Percentiles rank a stretch among this genome's conserved stretches.
phyloP scores from a whole-genome alignment of 1,284 basidiomycete genomes.

The Apiotrichum akiyoshidainum region DNA sequence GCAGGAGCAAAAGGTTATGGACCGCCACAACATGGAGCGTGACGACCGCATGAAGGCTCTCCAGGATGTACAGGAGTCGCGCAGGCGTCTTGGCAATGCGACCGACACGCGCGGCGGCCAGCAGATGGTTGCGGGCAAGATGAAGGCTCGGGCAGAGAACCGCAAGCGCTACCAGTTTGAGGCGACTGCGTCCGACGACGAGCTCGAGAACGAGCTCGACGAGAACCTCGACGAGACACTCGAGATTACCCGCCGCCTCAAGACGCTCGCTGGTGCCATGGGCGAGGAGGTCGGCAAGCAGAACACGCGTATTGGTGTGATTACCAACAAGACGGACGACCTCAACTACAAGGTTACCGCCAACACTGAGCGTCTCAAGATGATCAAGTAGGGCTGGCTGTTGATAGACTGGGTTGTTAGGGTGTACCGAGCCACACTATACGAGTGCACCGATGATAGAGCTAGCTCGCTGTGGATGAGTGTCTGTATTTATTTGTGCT shows the following conservation, averaged over 20 bases:
- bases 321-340: constrained; percentile 52
- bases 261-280: constrained; percentile 70
- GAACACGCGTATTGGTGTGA: constrained; percentile 46
- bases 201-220: constrained; percentile 74
- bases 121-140: neutral
- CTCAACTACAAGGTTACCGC: constrained; percentile 49
- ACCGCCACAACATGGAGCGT: constrained; percentile 86
- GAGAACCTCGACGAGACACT: constrained; percentile 87
- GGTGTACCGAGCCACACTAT: too few relatives aligned
- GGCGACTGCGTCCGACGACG: constrained; percentile 90
- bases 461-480: too few relatives aligned
- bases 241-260: constrained; percentile 75
- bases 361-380: constrained; percentile 49
- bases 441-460: too few relatives aligned
- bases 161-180: constrained; percentile 81
- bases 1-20: constrained; percentile 80
- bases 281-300: constrained; percentile 51
- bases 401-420: neutral
- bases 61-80: constrained; percentile 79
- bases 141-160: constrained; percentile 11
- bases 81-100: constrained; percentile 77
- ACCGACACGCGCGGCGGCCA: constrained; percentile 52
- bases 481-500: too few relatives aligned
- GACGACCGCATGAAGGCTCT: constrained; percentile 78
- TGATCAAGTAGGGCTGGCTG: constrained; percentile 46